A percentile compares a stretch with the other conserved stretches of the same genome.
phyloP scores from a whole-genome alignment of 2,329 filamentous ascomycete genomes.

The Endoconidiophora laricicola region DNA sequence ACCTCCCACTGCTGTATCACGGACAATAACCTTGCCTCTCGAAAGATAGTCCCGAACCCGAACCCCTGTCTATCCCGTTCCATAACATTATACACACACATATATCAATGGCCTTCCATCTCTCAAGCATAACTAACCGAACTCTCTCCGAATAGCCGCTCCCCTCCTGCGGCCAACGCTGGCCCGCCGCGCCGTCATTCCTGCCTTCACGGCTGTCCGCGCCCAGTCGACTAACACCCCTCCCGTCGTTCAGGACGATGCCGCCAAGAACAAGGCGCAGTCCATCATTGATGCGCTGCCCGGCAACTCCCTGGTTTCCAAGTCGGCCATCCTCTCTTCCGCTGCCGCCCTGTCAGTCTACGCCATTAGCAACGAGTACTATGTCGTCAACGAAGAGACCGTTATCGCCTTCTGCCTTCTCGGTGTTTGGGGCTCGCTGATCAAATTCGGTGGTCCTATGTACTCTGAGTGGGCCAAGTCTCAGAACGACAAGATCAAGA shows the following conservation, averaged over 20 bases:
- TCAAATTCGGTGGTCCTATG: constrained; percentile 82
- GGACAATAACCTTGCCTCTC: background rate
- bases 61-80: background rate
- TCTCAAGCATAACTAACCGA: constrained; percentile 3
- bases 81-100: background rate
- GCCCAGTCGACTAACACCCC: constrained; percentile 46
- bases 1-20: background rate
- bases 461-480: constrained; percentile 85
- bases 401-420: constrained; percentile 86
- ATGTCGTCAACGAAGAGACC: constrained; percentile 97
- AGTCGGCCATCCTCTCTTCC: constrained; percentile 92
- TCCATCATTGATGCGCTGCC: constrained; percentile 87
- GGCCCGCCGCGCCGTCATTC: constrained; percentile 50
- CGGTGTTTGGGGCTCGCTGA: constrained; percentile 80
- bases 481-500: constrained; percentile 83
- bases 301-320: constrained; percentile 81
- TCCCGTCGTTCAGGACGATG: constrained; percentile 43
- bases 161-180: constrained; percentile 75
- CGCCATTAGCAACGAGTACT: constrained; percentile 98
- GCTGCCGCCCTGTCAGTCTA: constrained; percentile 80
- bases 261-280: constrained; percentile 93
- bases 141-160: constrained; percentile 46
- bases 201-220: constrained; percentile 49
- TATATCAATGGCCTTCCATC: background rate
- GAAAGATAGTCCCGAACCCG: background rate